These are phyloP conservation scores for Fusarium vanettenii DNA, from an alignment of 2,329 filamentous ascomycete species.

Conservation along the genomic window DNA sequence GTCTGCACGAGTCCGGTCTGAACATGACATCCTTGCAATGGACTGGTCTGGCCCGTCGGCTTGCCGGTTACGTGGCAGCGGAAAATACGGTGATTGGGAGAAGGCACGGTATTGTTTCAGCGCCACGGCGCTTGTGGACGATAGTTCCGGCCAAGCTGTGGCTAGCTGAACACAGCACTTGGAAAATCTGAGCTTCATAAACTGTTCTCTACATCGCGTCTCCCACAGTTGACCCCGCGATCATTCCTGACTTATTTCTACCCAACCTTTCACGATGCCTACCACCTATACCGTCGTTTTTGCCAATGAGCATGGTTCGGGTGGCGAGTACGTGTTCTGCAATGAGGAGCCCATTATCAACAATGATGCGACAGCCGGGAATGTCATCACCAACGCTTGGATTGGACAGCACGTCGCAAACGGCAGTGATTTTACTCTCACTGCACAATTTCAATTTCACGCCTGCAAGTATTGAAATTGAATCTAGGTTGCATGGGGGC, in stretches of 20 bases:
- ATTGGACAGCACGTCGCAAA: neutral
- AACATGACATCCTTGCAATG: neutral
- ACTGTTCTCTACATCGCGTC: neutral
- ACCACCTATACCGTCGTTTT: neutral
- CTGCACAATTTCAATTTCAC: neutral
- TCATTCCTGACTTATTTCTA: neutral
- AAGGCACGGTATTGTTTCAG: neutral
- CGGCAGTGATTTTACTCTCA: neutral
- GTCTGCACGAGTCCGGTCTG: neutral
- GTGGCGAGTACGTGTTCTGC: neutral
- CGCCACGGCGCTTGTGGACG: neutral
- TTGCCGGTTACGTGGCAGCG: neutral
- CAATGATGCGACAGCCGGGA: neutral
- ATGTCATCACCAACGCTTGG: neutral
- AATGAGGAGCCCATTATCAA: neutral
- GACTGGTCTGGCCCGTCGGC: neutral
- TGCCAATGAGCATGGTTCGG: neutral
- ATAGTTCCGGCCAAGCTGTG: neutral
- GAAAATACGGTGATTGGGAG: neutral
- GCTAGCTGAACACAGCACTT: neutral
- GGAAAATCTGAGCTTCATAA: neutral
- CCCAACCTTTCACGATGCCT: neutral
- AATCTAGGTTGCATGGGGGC: neutral
- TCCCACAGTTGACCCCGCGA: neutral
- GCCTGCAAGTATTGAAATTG: neutral